phyloP scores from a whole-genome alignment of 768 basidiomycete species.

The Mycena floridula region DNA sequence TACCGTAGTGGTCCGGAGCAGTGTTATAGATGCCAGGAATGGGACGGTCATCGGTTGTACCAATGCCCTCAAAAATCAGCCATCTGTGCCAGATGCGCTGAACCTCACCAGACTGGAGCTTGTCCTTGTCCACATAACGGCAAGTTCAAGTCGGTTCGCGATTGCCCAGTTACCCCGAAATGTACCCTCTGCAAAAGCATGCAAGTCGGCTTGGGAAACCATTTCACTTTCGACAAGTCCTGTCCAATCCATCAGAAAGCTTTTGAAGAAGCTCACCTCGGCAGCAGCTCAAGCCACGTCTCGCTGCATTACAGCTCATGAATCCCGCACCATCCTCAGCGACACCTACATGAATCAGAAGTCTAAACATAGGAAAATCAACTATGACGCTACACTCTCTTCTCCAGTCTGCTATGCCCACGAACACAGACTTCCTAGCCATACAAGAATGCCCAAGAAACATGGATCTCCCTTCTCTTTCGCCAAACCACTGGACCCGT shows the following conservation, averaged over 20 bases:
- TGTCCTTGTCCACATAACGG: slow-evolving; percentile 1
- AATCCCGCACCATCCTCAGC: too few relatives aligned
- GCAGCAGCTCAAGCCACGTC: background rate
- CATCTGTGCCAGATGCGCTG: background rate
- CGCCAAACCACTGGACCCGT: background rate
- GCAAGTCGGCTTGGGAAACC: too few relatives aligned
- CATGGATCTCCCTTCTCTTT: background rate
- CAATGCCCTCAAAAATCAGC: background rate
- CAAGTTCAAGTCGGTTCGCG: background rate
- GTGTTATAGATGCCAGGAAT: slow-evolving; percentile 1
- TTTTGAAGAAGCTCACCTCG: background rate
- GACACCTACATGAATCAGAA: background rate
- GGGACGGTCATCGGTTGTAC: background rate
- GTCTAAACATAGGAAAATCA: background rate
- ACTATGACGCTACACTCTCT: background rate
- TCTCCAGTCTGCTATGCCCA: background rate
- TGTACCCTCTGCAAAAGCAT: background rate
- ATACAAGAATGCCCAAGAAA: background rate
- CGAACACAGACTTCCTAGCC: background rate
- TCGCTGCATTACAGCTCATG: background rate
- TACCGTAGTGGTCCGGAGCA: background rate
- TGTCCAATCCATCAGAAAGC: background rate
- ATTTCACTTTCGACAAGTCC: background rate
- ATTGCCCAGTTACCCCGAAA: background rate
- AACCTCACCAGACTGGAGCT: background rate